A percentile compares a stretch with the other conserved stretches of the same genome.
Evolutionary conservation across 1,284 basidiomycete species (phyloP).

Genomic region (Tremellales sp.): DNA sequence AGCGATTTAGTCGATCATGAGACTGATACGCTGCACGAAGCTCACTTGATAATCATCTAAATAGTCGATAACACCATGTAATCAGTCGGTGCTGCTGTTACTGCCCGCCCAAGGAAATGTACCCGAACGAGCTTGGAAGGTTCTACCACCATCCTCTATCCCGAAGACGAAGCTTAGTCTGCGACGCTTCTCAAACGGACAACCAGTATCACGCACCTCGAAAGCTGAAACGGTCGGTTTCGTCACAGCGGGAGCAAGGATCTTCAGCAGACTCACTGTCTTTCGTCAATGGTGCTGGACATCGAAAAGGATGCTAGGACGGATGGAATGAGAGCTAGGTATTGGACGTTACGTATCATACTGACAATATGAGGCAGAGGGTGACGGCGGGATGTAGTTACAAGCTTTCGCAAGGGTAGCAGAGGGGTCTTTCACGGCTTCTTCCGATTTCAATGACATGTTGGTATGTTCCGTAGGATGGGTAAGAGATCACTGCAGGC

Average conservation of each 20-base stretch:
- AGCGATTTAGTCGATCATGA: neutral
- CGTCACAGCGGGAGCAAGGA: neutral
- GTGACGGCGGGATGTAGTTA: no score
- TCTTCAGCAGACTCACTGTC: slow-evolving; percentile 1
- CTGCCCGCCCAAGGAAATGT: no score
- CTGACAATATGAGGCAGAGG: no score
- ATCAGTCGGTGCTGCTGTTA: neutral
- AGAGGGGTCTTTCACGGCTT: no score
- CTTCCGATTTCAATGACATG: no score
- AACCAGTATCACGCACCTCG: slow-evolving; percentile 2
- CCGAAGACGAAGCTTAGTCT: neutral
- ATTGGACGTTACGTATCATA: no score
- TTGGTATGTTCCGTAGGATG: no score
- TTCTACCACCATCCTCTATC: slow-evolving; percentile 12
- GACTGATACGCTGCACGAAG: no score
- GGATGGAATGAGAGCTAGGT: no score
- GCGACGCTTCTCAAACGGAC: neutral
- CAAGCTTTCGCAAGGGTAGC: no score
- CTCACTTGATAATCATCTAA: slow-evolving; percentile 10
- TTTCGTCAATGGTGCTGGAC: slow-evolving; percentile 8
- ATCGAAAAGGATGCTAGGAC: slow-evolving; percentile 12
- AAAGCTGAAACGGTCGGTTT: neutral
- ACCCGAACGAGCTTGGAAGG: slow-evolving; percentile 10
- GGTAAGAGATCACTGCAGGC: no score
- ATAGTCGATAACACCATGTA: no score